These are phyloP conservation scores for Chytriomyces hyalinus DNA, from an alignment of 192 early-diverging fungal species.

Conservation along the genomic window DNA sequence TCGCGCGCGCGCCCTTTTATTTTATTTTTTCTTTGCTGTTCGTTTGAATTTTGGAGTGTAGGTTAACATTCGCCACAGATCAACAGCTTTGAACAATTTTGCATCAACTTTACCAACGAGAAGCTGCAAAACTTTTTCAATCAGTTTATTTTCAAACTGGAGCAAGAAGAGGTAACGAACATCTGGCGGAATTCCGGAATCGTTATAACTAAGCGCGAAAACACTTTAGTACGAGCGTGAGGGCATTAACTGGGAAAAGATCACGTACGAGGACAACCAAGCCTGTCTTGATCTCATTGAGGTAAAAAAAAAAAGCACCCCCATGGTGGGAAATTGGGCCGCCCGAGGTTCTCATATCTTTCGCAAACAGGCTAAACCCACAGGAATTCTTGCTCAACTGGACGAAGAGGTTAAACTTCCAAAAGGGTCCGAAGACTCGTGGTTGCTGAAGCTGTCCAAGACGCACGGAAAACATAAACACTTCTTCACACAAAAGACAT, in stretches of 20 bases:
- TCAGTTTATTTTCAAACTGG: constrained; percentile 65
- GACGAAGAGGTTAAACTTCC: constrained; percentile 66
- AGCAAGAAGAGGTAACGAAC: constrained; percentile 57
- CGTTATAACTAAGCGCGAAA: background rate
- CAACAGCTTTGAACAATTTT: constrained; percentile 67
- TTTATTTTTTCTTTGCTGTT: too few species aligned
- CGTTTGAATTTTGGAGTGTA: too few species aligned
- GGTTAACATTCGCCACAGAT: constrained; percentile 15
- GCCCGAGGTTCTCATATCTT: constrained; percentile 25
- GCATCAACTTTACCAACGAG: constrained; percentile 59
- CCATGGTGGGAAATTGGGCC: background rate
- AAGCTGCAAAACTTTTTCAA: constrained; percentile 64
- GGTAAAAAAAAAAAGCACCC: constrained; percentile 26
- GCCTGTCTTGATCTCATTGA: constrained; percentile 61
- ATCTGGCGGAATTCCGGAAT: background rate
- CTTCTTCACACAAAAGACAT: constrained; percentile 55
- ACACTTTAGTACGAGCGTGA: constrained; percentile 60
- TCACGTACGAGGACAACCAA: constrained; percentile 58
- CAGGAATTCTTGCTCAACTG: constrained; percentile 55
- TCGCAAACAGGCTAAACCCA: constrained; percentile 49
- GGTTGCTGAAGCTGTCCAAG: constrained; percentile 50
- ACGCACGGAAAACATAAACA: constrained; percentile 50
- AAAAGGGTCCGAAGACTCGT: constrained; percentile 62
- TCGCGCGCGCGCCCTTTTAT: too few species aligned
- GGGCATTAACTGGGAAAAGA: constrained; percentile 61